Percentiles rank a stretch among this genome's conserved stretches.
Conservation (phyloP, 768 basidiomycete genomes). For the Lanmaoa pseudosensibilis region DNA sequence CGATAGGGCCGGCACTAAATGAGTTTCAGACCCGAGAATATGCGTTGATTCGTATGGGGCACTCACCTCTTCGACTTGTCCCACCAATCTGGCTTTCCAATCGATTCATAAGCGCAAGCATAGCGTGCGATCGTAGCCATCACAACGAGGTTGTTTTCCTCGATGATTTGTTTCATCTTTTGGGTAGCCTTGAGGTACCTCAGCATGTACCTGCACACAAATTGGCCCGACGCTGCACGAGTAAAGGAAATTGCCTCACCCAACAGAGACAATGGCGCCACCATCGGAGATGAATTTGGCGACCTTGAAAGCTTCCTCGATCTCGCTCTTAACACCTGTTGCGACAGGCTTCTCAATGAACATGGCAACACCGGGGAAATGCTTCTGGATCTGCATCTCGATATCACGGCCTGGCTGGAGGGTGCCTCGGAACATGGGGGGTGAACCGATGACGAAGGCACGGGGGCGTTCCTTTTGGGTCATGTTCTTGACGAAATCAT, state of each 20-base stretch:
- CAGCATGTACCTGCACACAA: slow-evolving; percentile 74
- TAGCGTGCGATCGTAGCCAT: slow-evolving; percentile 97
- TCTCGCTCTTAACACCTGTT: slow-evolving; percentile 70
- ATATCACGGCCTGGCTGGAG: slow-evolving; percentile 75
- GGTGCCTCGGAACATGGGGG: slow-evolving; percentile 91
- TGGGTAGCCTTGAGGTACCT: slow-evolving; percentile 92
- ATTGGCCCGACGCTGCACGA: not conserved
- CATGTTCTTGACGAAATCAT: slow-evolving; percentile 79
- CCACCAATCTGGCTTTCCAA: slow-evolving; percentile 90
- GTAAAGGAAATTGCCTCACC: slow-evolving; percentile 46
- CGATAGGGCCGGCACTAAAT: slow-evolving; percentile 69
- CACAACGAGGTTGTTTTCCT: slow-evolving; percentile 90
- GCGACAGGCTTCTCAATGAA: slow-evolving; percentile 94
- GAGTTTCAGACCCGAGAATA: slow-evolving; percentile 4
- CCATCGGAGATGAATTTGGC: slow-evolving; percentile 69
- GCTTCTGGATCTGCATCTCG: slow-evolving; percentile 81
- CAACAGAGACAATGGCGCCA: slow-evolving; percentile 83
- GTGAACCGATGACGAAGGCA: slow-evolving; percentile 86
- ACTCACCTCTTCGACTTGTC: slow-evolving; percentile 85
- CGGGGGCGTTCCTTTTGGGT: slow-evolving; percentile 64
- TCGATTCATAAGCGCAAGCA: slow-evolving; percentile 81
- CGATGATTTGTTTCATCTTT: slow-evolving; percentile 94
- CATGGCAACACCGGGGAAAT: slow-evolving; percentile 85
- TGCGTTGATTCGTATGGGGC: slow-evolving; percentile 1
- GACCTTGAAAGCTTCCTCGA: slow-evolving; percentile 68